Evolutionary conservation across 1,284 basidiomycete genomes (phyloP), one percentile per base, ranked within the genome.

Genomic region (Volvariella surrecta): DNA sequence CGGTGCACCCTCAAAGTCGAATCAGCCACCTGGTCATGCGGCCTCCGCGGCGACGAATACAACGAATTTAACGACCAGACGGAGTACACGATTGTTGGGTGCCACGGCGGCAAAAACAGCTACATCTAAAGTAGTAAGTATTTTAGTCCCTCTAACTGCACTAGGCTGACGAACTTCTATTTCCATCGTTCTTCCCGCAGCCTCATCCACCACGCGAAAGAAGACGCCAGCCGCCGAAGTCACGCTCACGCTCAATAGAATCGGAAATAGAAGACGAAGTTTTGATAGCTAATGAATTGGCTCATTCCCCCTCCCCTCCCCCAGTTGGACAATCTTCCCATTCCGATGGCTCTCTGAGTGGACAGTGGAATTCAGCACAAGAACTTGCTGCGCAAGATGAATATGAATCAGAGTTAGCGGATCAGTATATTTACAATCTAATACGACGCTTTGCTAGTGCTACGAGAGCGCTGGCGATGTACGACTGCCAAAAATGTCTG

Each of bases 381-480:
- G 79, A 86, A 52, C 75, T 74, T 52, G 74, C 77, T 17, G 75
- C 78, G 13, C 83, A 85, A 53, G 80, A 87, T 45, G 71, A 74
- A 21, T 83, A 81, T 50, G 81, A 84, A 50, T 66, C 66, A 22
- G 78, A 82, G 35, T 63, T 80, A 43, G 90, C 90, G 17, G 89
- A 94, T 47, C 73, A 84, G 54, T 85, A 87, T 64, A 70, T 95
- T 45, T 84, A 91, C 54, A 78, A 85, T 52, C 68, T 95, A 20
- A 76, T 89, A 62, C 75, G 88, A 46, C 74, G 72, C 44, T 94
- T 92, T 59, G 94, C 84, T 2, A 73, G 72, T 43, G 90, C 91
- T 3, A 75, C 80, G 17, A 72, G 79, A 47, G 76, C 80, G 24
- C 64, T 93, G 53, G 76, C 83, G 22, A 61, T 76, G 54, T 96